Base-by-base conservation (phyloP, 2,329 filamentous ascomycete genomes). In the Domatiomyces globalis region DNA sequence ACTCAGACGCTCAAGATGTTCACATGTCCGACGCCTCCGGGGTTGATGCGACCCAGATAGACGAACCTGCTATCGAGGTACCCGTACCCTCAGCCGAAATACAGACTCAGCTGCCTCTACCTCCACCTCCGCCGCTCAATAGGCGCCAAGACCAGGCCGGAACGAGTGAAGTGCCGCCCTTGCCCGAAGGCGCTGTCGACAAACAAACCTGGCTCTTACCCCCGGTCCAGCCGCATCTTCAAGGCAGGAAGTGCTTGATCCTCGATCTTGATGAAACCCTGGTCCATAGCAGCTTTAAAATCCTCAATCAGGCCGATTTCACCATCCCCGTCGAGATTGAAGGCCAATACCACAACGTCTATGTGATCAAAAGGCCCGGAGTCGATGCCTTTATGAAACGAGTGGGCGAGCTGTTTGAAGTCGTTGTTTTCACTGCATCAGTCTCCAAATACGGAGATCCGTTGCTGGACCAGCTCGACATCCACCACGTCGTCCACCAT, bases 361-460 rank as follows among this genome's bases (percentile, higher is more conserved):
- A 98, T 66, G 92, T 98, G 58, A 98, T 98, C 68, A 98, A 98
- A 73, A 81, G 92, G 63, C 92, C 92, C n/a, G 92, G 92, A 50
- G 92, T 98, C 18, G 92, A 98, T 65, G 84, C 94, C 58, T 98
- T 98, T 69, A 95, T 98, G 87, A 96, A 96, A 75, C 78, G 92
- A 54, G 89, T 98, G 36, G 92, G 92, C 48, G 92, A 98, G 70
- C 76, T 98, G 48, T 98, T 96, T 63, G 92, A 98, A 71, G 90
- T 98, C 47, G 92, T 98, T 22, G 90, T 98, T 45, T 98, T 98
- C 66, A 98, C 92, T 43, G 92, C 92, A 49, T 98, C 92, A 7
- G 92, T 98, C 49, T 95, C 92, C 43, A 98, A 98, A 86, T 98
- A 98, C 65, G 92, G 92, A 60, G 92, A 98, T 71, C 92, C 92